phyloP scores from a whole-genome alignment of 495 filamentous ascomycete species.

The Lophiostoma macrostomum region DNA sequence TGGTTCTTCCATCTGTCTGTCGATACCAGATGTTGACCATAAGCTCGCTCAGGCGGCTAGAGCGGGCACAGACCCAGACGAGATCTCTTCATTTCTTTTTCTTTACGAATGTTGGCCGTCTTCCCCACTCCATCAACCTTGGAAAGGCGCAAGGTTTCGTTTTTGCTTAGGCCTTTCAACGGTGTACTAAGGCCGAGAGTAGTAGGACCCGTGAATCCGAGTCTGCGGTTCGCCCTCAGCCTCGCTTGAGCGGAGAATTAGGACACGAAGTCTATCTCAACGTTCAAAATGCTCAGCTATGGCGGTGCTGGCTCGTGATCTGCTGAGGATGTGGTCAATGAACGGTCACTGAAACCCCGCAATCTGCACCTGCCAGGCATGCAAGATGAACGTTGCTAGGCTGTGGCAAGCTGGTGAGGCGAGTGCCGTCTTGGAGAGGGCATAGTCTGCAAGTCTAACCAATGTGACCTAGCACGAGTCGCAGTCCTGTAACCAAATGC shows the following conservation, averaged over 20 bases:
- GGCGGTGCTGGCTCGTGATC: neutral
- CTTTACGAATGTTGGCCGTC: too few species aligned
- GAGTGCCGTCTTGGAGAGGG: conserved; percentile 11
- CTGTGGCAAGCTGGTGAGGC: conserved; percentile 6
- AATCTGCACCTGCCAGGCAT: neutral
- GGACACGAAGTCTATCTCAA: neutral
- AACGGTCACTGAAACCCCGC: neutral
- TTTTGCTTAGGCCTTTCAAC: conserved; percentile 10
- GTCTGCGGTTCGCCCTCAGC: conserved; percentile 8
- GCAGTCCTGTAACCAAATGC: neutral
- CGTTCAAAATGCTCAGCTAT: neutral
- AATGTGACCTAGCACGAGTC: conserved; percentile 3
- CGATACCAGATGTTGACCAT: too few species aligned
- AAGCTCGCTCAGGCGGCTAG: too few species aligned
- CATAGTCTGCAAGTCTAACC: conserved; percentile 2
- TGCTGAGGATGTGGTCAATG: neutral
- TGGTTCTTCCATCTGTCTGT: too few species aligned
- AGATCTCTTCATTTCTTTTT: too few species aligned
- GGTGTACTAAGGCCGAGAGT: conserved; percentile 8
- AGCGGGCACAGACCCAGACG: too few species aligned
- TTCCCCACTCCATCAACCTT: too few species aligned
- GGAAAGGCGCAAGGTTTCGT: neutral
- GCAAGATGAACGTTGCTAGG: neutral
- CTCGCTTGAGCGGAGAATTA: conserved; percentile 6
- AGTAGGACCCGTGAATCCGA: conserved; percentile 13